Conservation (phyloP, 352 stramenopile species). For the Phytophthora fragariae region DNA sequence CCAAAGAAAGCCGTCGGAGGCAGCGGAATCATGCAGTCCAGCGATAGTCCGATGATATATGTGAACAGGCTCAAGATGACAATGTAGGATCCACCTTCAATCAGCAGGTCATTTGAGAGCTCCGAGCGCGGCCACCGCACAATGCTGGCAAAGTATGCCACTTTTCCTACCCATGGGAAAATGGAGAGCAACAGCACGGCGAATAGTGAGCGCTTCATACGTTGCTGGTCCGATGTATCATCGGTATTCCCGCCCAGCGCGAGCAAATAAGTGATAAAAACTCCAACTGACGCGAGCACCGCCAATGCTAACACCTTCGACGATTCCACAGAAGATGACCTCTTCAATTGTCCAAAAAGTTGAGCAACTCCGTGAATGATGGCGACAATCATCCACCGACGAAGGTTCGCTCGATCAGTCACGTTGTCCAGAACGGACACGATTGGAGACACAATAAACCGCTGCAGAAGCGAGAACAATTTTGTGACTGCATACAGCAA, state of each 20-base stretch:
- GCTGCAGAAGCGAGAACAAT: slow-evolving; percentile 47
- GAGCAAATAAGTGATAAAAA: slow-evolving; percentile 62
- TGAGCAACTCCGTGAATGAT: slow-evolving; percentile 49
- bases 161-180: slow-evolving; percentile 71
- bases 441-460: slow-evolving; percentile 46
- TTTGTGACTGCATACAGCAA: slow-evolving; percentile 56
- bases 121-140: slow-evolving; percentile 46
- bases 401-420: slow-evolving; percentile 40
- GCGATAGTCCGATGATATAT: slow-evolving; percentile 56
- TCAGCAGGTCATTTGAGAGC: slow-evolving; percentile 55
- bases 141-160: slow-evolving; percentile 64
- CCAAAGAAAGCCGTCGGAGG: slow-evolving; percentile 83
- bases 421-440: slow-evolving; percentile 36
- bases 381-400: slow-evolving; percentile 60
- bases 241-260: slow-evolving; percentile 49
- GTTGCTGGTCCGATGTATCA: slow-evolving; percentile 56
- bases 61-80: slow-evolving; percentile 47
- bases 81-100: slow-evolving; percentile 52
- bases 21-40: slow-evolving; percentile 71
- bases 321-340: slow-evolving; percentile 32
- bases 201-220: slow-evolving; percentile 69
- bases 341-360: slow-evolving; percentile 47
- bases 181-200: slow-evolving; percentile 58
- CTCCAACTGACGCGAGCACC: slow-evolving; percentile 49
- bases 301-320: slow-evolving; percentile 60